These are phyloP conservation scores for Botrytis elliptica DNA, from an alignment of 2,329 filamentous ascomycete species.

Conservation along the genomic window DNA sequence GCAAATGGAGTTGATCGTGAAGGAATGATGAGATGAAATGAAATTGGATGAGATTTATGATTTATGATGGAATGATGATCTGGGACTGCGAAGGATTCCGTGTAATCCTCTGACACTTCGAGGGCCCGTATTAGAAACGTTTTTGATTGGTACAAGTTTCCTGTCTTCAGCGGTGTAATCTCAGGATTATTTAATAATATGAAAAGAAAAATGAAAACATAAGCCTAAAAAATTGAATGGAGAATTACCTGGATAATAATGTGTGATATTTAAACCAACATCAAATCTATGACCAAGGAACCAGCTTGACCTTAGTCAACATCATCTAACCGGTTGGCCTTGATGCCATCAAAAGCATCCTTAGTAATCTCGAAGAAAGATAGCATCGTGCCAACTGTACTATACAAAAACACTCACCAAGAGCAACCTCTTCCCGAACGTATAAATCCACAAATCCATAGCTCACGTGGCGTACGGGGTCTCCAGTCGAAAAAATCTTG, in stretches of 20 bases:
- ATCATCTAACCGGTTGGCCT: not conserved
- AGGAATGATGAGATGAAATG: not conserved
- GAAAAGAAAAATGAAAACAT: not conserved
- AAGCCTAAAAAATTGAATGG: not conserved
- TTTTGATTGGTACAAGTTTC: not conserved
- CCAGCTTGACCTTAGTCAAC: not conserved
- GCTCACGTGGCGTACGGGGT: not conserved
- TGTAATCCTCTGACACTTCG: not conserved
- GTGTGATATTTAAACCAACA: not conserved
- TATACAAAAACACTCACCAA: not conserved
- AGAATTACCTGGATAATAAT: not conserved
- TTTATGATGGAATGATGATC: not conserved
- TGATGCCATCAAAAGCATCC: not conserved
- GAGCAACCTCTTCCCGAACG: not conserved
- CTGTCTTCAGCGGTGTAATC: not conserved
- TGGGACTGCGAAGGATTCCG: not conserved
- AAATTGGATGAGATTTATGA: not conserved
- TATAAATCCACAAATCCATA: not conserved
- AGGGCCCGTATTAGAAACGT: not conserved
- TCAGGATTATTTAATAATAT: not conserved
- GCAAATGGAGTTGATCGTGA: not conserved
- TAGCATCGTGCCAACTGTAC: not conserved
- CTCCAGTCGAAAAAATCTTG: not conserved
- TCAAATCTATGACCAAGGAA: not conserved
- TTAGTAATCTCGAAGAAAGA: not conserved